phyloP scores from a whole-genome alignment of 2,329 filamentous ascomycete genomes.

The Epichloe bromicola region DNA sequence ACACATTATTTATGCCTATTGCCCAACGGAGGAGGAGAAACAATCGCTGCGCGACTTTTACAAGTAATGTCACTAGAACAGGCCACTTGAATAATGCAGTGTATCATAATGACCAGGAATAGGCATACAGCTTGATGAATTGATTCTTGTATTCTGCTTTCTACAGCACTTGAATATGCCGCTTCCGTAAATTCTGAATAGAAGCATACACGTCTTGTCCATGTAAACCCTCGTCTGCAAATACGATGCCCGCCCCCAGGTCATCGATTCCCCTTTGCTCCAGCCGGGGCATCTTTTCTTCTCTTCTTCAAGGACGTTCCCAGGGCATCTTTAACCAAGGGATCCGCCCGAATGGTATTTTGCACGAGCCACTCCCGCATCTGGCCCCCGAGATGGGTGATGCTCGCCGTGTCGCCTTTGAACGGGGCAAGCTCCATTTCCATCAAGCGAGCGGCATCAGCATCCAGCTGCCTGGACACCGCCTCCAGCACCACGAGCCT shows the following conservation, averaged over 20 bases:
- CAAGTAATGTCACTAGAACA: too few species aligned
- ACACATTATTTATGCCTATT: conserved; percentile 1
- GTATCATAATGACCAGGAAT: too few species aligned
- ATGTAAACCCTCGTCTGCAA: not conserved
- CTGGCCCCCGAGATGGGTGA: conserved; percentile 49
- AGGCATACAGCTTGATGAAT: too few species aligned
- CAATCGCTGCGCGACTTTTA: too few species aligned
- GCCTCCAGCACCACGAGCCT: conserved; percentile 55
- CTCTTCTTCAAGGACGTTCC: conserved; percentile 51
- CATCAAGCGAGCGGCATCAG: conserved; percentile 57
- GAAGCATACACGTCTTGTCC: not conserved
- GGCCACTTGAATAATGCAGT: too few species aligned
- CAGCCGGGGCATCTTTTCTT: conserved; percentile 47
- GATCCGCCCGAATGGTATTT: conserved; percentile 68
- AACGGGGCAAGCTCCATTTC: conserved; percentile 74
- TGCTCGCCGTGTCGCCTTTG: conserved; percentile 52
- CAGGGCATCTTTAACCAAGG: conserved; percentile 71
- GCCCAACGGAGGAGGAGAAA: too few species aligned
- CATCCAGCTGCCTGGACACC: conserved; percentile 45
- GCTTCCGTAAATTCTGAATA: too few species aligned
- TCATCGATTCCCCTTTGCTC: conserved; percentile 40
- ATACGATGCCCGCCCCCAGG: not conserved
- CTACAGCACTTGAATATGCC: too few species aligned
- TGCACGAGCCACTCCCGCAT: conserved; percentile 81
- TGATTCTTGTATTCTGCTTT: too few species aligned